A percentile compares a stretch with the other conserved stretches of the same genome.
phyloP scores from a whole-genome alignment of 192 early-diverging fungal genomes.

The Backusella australiensis region DNA sequence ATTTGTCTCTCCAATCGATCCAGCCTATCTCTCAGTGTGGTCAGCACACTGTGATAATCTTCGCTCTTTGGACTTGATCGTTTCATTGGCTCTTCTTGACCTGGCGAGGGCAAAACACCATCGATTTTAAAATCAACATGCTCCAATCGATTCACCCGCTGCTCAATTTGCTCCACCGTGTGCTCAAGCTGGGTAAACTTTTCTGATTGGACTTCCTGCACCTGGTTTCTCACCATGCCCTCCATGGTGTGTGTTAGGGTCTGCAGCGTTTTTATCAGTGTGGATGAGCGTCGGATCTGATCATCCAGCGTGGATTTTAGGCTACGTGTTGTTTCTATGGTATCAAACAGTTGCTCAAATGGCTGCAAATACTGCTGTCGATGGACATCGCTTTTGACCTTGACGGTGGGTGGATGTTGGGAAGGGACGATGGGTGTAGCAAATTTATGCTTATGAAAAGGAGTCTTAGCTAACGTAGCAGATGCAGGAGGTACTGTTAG shows the following conservation, averaged over 20 bases:
- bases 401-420: background rate
- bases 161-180: slow-evolving; percentile 32
- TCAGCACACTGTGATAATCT: slow-evolving; percentile 26
- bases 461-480: slow-evolving; percentile 7
- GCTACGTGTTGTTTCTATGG: slow-evolving; percentile 54
- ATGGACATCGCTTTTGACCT: slow-evolving; percentile 16
- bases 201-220: slow-evolving; percentile 68
- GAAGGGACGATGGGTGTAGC: background rate
- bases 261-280: slow-evolving; percentile 73
- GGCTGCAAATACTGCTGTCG: slow-evolving; percentile 53
- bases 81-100: background rate
- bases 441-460: background rate
- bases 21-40: slow-evolving; percentile 18
- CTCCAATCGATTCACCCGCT: slow-evolving; percentile 20
- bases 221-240: slow-evolving; percentile 64
- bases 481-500: slow-evolving; percentile 1
- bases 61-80: background rate
- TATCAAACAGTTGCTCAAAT: slow-evolving; percentile 52
- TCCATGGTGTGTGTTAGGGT: slow-evolving; percentile 71
- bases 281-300: slow-evolving; percentile 67
- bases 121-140: background rate
- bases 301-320: slow-evolving; percentile 70
- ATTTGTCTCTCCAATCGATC: slow-evolving; percentile 29
- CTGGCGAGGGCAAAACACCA: background rate
- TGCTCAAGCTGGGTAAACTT: slow-evolving; percentile 49